Evolutionary conservation across 1,284 basidiomycete genomes (phyloP).

Genomic region (Cutaneotrichosporon sp.): DNA sequence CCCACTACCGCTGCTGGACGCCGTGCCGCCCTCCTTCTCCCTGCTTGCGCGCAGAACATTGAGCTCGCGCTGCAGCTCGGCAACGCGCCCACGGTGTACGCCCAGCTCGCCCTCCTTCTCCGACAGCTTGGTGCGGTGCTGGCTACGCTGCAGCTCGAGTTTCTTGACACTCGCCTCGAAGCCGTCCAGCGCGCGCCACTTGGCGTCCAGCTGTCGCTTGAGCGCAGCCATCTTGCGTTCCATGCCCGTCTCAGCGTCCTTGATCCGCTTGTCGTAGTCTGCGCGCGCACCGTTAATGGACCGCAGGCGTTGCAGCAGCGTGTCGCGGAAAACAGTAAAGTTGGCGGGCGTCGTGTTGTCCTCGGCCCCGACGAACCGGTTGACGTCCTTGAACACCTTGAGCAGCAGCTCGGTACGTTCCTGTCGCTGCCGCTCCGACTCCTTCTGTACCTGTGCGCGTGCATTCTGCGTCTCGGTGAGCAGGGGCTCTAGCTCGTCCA

Average conservation of each 20-base stretch:
- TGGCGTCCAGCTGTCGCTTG: conserved; percentile 77
- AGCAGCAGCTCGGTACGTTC: conserved; percentile 87
- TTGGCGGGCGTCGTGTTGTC: conserved; percentile 56
- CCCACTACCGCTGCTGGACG: conserved; percentile 34
- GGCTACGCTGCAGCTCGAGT: conserved; percentile 73
- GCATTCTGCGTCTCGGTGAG: conserved; percentile 77
- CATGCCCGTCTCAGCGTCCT: conserved; percentile 63
- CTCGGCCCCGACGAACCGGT: conserved; percentile 81
- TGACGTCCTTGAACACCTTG: conserved; percentile 91
- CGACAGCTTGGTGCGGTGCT: conserved; percentile 77
- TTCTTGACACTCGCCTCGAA: conserved; percentile 84
- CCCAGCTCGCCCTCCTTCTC: conserved; percentile 86
- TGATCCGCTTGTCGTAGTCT: conserved; percentile 79
- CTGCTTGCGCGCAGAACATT: neutral
- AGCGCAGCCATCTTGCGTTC: conserved; percentile 55
- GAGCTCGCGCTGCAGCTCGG: conserved; percentile 58
- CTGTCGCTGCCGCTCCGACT: conserved; percentile 81
- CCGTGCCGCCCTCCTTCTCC: conserved; percentile 56
- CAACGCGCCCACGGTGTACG: conserved; percentile 69
- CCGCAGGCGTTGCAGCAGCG: conserved; percentile 80
- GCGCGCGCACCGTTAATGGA: conserved; percentile 73
- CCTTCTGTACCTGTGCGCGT: conserved; percentile 63
- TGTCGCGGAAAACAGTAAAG: conserved; percentile 82
- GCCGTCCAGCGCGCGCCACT: conserved; percentile 89
- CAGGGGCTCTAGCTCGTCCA: conserved; percentile 72